Evolutionary conservation across 2,329 filamentous ascomycete genomes (phyloP), one percentile per base, ranked within the genome.

Genomic region (Berkeleyomyces rouxiae): DNA sequence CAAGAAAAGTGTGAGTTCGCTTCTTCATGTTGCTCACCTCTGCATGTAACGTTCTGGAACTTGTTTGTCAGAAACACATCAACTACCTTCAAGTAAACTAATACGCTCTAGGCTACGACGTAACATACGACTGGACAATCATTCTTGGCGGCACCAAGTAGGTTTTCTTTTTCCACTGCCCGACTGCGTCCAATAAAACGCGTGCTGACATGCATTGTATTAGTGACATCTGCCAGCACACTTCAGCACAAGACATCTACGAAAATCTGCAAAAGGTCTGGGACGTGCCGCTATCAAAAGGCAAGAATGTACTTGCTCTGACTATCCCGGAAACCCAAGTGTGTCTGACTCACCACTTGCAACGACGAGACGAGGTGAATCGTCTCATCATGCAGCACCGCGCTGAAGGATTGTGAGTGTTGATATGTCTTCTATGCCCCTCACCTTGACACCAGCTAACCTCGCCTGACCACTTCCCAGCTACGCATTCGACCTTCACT

Each of bases 61-160:
- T 5, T 33, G 40, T 40, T 59, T 36, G 9, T 3, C 23, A 1
- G 23, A 23, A 7, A 10, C 49, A 16, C 47, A 51, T 10, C n/a
- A n/a, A n/a, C n/a, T 11, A 39, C 33, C 33, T 55, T 13, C 6
- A 39, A 31, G 16, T 2, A 51, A n/a, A 55, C 51, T 55, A 55
- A 55, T 36, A 55, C 36, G 13, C 42, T 44, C 63, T 39, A 70
- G 67, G 62, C 58, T 67, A n/a, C 65, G 64, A 39, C 9, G 65
- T 65, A 3, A 63, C 66, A 0, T 83, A 74, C 66, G 80, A 85
- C 73, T 86, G 82, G 81, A 77, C 80, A 11, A 77, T 87, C 40
- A 71, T 86, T 3, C 76, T 87, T 1, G 83, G 81, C 7, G 84
- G 83, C 2, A 86, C 83, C 58, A 87, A 86, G 74, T 79, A 72